Evolutionary conservation across 2,329 filamentous ascomycete genomes (phyloP), one percentile per base, ranked within the genome.

Genomic region (Hypoxylon sp.): DNA sequence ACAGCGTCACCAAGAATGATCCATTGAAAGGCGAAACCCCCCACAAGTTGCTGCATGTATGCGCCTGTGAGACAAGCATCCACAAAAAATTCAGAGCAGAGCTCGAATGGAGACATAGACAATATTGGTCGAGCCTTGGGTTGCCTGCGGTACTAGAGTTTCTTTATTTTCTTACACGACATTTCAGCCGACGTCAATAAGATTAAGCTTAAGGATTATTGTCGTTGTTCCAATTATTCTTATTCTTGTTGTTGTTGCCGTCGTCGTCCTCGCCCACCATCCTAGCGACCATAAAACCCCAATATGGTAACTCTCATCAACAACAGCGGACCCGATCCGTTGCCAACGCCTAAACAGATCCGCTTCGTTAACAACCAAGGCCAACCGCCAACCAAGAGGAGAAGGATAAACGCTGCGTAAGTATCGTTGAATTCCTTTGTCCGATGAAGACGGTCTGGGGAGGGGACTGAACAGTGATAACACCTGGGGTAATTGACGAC

Each of bases 351-450:
- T 63, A 89, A 87, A 79, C 86, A 87, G 78, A 92, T 93, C 73
- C 91, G 92, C 74, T 95, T 94, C 79, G 92, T 95, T 74, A 92
- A 93, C 71, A 94, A 91, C 75, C 91, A 94, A 81, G 92, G 92
- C 69, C 91, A 93, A 72, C 92, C 92, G 53, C 92, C 92, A 68
- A 91, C 91, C 26, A 95, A 94, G 81, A 86, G 92, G 74, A 87
- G 92, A 77, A 86, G 92, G 74, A 92, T 95, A 76, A 93, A 91
- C 81, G 91, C 92, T 75, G 92, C 92, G 88, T 92, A 85, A 80
- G 90, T 86, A 59, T 73, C 62, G 48, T 63, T 61, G 62, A 69
- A 63, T 65, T 66, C 59, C 47, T 69, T 62, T 71, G 53, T 63
- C 55, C 68, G 58, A 46, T 63, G 37, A 31, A 50, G 48, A 56